Evolutionary conservation across 805 yeast genomes (phyloP), one percentile per base, ranked within the genome.

Genomic region (Tetrapisispora namnaoensis): DNA sequence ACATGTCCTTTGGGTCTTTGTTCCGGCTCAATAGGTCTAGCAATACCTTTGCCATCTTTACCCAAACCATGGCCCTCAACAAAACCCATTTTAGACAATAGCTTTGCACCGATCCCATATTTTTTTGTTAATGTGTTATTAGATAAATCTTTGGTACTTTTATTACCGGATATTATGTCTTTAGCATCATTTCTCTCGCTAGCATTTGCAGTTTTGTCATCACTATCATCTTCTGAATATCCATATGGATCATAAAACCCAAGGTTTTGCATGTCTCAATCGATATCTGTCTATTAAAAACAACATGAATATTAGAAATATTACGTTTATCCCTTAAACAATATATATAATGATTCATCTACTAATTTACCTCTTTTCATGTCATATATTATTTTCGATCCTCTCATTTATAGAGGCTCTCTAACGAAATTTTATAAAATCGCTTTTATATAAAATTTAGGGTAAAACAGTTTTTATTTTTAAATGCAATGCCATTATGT

Each of bases 31-130:
- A 91, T 80, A 0, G 98, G 97, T n/a, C 74, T 78, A 0, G 75
- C 73, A 1, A 88, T 87, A 41, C 99, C 99, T 45, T 75, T 75
- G 1, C 80, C 78, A 22, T 72, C 63, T 5, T 70, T 69, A 2
- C 99, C 99, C n/a, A 91, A 73, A 0, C 97, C 98, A 57, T 76
- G 71, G 0, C 99, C 98, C 38, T 76, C 77, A 8, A 75, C 74
- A 65, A 86, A 90, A 0, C 99, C 99, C 98, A 91, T 90, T 53
- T 80, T 76, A 51, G 79, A 72, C 68, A 91, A 64, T 45, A 91
- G 68, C 45, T 74, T 67, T 2, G 95, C 95, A 36, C 98, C 98
- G 37, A 88, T 78, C 7, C 98, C 98, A 60, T 90, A 89, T 44
- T 58, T 64, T 63, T 42, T 59, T 8, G 50, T 16, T 27, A 49